Evolutionary conservation across 345 rosid genomes (phyloP).

Genomic region (Draba incana): DNA sequence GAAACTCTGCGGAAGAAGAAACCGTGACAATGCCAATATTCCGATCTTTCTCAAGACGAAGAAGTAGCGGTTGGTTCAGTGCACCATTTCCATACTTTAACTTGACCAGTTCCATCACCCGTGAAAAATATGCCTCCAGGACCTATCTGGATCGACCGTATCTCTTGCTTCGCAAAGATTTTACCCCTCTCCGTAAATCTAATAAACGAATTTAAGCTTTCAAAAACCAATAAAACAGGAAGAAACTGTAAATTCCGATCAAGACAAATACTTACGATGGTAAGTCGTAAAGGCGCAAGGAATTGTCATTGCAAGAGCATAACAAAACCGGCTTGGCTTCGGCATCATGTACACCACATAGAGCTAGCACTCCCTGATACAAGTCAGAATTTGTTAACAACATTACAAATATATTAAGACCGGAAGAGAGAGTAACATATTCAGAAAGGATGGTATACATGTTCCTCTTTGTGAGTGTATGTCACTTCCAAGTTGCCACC

Average conservation of each 20-base stretch:
- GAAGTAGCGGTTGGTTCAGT: constrained; percentile 46
- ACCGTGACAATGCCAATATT: not conserved
- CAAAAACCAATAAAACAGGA: not conserved
- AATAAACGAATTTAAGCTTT: constrained; percentile 13
- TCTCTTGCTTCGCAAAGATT: constrained; percentile 81
- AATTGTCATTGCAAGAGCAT: constrained; percentile 77
- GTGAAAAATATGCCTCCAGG: constrained; percentile 90
- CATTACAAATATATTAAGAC: not conserved
- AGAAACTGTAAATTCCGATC: not conserved
- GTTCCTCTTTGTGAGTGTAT: constrained; percentile 86
- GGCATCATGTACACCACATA: constrained; percentile 81
- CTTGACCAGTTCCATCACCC: constrained; percentile 93
- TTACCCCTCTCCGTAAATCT: constrained; percentile 93
- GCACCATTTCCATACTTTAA: constrained; percentile 87
- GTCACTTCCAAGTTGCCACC: constrained; percentile 93
- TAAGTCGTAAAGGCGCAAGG: constrained; percentile 73
- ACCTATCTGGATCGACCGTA: constrained; percentile 77
- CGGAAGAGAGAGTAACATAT: not conserved
- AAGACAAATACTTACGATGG: constrained; percentile 77
- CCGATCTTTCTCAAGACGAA: constrained; percentile 33
- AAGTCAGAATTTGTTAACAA: constrained; percentile 11
- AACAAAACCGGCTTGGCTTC: constrained; percentile 85
- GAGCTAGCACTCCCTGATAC: constrained; percentile 68
- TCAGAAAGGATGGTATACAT: constrained; percentile 51
- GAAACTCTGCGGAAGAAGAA: constrained; percentile 2